Evolutionary conservation across 2,329 filamentous ascomycete species (phyloP), one percentile per base, ranked within the genome.

Genomic region (Ceratocystis ficicola): DNA sequence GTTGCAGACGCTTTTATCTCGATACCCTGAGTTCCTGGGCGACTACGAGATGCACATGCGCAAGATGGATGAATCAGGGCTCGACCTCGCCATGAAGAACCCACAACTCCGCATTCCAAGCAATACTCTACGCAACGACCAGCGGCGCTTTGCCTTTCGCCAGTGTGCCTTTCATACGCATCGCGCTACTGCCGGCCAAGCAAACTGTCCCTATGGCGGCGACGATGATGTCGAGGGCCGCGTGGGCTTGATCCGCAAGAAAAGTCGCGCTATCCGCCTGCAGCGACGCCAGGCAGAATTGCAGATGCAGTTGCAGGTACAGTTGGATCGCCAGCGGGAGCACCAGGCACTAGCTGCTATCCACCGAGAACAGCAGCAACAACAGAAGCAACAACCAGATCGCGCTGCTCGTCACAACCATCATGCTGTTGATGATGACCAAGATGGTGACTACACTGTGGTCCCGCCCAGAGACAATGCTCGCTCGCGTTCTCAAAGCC

Each of bases 81-180:
- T 82, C 64, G 77, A 83, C 69, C 73, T 80, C 46, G 76, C 79
- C 69, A 76, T 82, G 74, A 85, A 85, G 77, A 84, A 84, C 74
- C 82, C 82, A 15, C 82, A 84, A 73, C 78, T 84, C 25, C 77
- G 82, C 68, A 78, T 85, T 64, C 79, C 80, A 15, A 79, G 78
- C 69, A 84, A 84, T 74, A 75, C 76, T 65, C 75, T 84, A 25
- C 76, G 78, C 68, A 82, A 79, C 72, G 81, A 82, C 59, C 80
- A 83, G 74, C 79, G 82, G 44, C 76, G 79, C 63, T 84, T 83
- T 70, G 82, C 82, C n/a, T 85, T 84, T 72, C 77, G 82, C 28
- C 80, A 82, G 72, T 85, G 82, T 72, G 82, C 81, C 12, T 85
- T 85, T 70, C 82, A 85, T 72, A 82, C 79, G 46, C 82, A 85